Percentiles rank a stretch among this genome's conserved stretches.
These are phyloP conservation scores for Aspergillus viridinutans DNA, from an alignment of 2,329 filamentous ascomycete genomes.

Conservation along the genomic window DNA sequence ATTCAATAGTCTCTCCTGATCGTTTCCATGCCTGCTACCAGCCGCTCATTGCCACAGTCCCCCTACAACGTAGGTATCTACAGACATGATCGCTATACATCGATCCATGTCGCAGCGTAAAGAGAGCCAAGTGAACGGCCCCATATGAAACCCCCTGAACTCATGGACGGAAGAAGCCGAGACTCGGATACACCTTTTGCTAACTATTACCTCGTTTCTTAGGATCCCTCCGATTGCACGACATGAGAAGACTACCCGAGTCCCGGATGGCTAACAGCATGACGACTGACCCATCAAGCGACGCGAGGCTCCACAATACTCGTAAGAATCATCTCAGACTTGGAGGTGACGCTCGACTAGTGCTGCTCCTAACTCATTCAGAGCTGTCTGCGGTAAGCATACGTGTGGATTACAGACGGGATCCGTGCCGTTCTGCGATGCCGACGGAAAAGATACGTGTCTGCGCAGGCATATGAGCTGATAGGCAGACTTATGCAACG, in stretches of 20 bases:
- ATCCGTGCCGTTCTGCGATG: no score
- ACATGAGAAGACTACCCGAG: background rate
- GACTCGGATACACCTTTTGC: background rate
- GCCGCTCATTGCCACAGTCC: background rate
- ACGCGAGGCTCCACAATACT: background rate
- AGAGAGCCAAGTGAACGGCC: background rate
- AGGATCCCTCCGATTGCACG: background rate
- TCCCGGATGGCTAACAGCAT: background rate
- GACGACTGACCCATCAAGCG: background rate
- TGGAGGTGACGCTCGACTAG: background rate
- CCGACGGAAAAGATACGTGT: no score
- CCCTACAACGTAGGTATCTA: background rate
- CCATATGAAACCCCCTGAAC: fast-evolving
- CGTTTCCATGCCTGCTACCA: background rate
- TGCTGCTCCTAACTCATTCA: background rate
- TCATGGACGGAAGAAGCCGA: background rate
- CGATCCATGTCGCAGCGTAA: background rate
- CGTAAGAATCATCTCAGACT: background rate
- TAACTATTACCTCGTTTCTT: background rate
- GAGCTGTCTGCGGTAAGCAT: background rate
- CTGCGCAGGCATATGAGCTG: no score
- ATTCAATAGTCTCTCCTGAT: background rate
- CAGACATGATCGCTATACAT: background rate
- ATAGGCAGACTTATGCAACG: no score
- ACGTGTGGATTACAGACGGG: background rate